Percentiles rank a stretch among this genome's conserved stretches.
phyloP scores from a whole-genome alignment of 2,329 filamentous ascomycete species.

The Fusarium piperis region DNA sequence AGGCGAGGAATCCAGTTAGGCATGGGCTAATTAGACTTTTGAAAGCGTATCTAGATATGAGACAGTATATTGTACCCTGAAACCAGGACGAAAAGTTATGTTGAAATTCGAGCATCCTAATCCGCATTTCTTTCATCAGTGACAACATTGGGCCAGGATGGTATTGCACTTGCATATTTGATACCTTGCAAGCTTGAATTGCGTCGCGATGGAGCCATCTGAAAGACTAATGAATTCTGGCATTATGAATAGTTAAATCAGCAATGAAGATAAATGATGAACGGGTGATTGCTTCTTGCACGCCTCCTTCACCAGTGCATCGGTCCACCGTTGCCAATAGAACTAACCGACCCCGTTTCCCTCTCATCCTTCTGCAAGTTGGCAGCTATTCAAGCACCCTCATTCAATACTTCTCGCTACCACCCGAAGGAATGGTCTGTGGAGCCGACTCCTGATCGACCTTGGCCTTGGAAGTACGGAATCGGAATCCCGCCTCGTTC shows the following conservation, averaged over 20 bases:
- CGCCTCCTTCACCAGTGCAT: neutral
- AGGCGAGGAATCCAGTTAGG: neutral
- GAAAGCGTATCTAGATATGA: too few species aligned
- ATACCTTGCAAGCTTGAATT: neutral
- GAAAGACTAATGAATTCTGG: neutral
- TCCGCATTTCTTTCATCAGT: too few species aligned
- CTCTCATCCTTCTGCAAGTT: neutral
- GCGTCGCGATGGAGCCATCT: neutral
- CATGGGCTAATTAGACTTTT: too few species aligned
- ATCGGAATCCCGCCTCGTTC: slow-evolving; percentile 22
- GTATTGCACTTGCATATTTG: too few species aligned
- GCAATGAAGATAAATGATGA: neutral
- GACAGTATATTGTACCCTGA: too few species aligned
- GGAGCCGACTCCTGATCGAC: neutral
- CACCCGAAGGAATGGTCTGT: slow-evolving; percentile 1
- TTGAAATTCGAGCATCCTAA: too few species aligned
- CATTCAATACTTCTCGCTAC: slow-evolving; percentile 6
- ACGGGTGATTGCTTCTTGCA: neutral
- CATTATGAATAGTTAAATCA: neutral
- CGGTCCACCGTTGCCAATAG: neutral
- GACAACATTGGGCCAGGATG: too few species aligned
- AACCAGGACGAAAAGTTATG: too few species aligned
- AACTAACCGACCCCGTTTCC: neutral
- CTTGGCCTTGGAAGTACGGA: slow-evolving; percentile 20
- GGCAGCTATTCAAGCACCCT: neutral